A percentile compares a stretch with the other conserved stretches of the same genome.
phyloP scores from a whole-genome alignment of 495 filamentous ascomycete genomes.

The Hypoxylon lenormandii region DNA sequence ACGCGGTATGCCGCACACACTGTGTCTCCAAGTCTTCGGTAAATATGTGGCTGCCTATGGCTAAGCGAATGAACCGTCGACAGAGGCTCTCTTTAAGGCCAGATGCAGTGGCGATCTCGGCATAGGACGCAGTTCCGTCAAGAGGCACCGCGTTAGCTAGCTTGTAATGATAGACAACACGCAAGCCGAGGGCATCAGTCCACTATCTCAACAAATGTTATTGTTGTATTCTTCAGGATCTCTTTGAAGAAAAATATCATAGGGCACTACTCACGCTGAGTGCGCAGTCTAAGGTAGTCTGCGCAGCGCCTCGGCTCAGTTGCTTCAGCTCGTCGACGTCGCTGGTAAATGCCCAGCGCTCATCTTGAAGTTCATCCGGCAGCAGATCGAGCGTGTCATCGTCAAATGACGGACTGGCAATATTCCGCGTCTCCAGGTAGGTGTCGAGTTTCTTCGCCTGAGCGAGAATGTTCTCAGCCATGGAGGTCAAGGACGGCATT shows the following conservation, averaged over 20 bases:
- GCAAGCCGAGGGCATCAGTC: constrained; percentile 12
- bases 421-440: constrained; percentile 9
- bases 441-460: constrained; percentile 13
- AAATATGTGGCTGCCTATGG: constrained; percentile 1
- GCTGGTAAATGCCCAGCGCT: constrained; percentile 9
- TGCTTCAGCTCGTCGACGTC: constrained; percentile 13
- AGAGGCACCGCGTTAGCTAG: constrained; percentile 1
- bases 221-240: neutral
- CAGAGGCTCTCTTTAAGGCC: neutral
- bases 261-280: constrained; percentile 7
- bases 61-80: constrained; percentile 3
- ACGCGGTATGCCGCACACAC: neutral
- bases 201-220: constrained; percentile 14
- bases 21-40: constrained; percentile 1
- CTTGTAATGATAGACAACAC: constrained; percentile 15
- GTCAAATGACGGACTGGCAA: constrained; percentile 12
- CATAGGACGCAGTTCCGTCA: neutral
- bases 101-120: neutral
- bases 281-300: constrained; percentile 9
- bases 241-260: constrained; percentile 7
- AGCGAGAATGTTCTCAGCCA: constrained; percentile 8
- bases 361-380: constrained; percentile 14
- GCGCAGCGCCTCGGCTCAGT: constrained; percentile 13
- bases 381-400: constrained; percentile 18
- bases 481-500: constrained; percentile 16